Percentiles rank a stretch among this genome's conserved stretches.
These are phyloP conservation scores for Wickerhamomyces strasburgensis DNA, from an alignment of 805 yeast species.

Conservation along the genomic window DNA sequence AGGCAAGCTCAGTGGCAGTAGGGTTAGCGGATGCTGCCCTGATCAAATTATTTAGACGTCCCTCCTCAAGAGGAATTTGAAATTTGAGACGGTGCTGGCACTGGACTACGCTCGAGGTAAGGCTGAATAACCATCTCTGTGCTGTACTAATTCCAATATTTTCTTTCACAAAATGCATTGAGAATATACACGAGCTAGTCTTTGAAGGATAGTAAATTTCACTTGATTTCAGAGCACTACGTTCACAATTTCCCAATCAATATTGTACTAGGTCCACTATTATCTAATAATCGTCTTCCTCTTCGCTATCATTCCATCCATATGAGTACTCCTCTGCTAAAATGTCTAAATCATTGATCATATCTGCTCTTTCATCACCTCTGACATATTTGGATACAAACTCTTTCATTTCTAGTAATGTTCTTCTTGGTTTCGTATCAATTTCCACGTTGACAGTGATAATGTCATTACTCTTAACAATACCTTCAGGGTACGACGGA, in stretches of 20 bases:
- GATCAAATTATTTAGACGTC: too few species aligned
- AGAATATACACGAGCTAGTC: too few species aligned
- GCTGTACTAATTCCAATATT: too few species aligned
- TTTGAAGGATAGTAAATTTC: too few species aligned
- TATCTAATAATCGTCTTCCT: constrained; percentile 31
- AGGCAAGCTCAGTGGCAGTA: neutral
- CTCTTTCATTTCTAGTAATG: constrained; percentile 23
- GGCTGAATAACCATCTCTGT: too few species aligned
- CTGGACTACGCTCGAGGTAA: too few species aligned
- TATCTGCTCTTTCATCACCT: constrained; percentile 49
- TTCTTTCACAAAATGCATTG: too few species aligned
- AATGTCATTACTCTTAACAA: constrained; percentile 13
- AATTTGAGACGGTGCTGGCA: too few species aligned
- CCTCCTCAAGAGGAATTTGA: too few species aligned
- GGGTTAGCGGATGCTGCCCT: too few species aligned
- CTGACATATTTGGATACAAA: constrained; percentile 28
- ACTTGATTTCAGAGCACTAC: too few species aligned
- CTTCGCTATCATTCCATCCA: constrained; percentile 44
- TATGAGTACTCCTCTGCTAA: constrained; percentile 43
- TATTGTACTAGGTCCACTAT: neutral
- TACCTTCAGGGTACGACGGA: constrained; percentile 31
- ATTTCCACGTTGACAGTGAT: constrained; percentile 19
- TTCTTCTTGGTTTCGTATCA: constrained; percentile 15
- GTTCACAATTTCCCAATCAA: too few species aligned
- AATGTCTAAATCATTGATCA: constrained; percentile 43